phyloP scores from a whole-genome alignment of 257 asterid genomes.

The Gentiana macrophylla region DNA sequence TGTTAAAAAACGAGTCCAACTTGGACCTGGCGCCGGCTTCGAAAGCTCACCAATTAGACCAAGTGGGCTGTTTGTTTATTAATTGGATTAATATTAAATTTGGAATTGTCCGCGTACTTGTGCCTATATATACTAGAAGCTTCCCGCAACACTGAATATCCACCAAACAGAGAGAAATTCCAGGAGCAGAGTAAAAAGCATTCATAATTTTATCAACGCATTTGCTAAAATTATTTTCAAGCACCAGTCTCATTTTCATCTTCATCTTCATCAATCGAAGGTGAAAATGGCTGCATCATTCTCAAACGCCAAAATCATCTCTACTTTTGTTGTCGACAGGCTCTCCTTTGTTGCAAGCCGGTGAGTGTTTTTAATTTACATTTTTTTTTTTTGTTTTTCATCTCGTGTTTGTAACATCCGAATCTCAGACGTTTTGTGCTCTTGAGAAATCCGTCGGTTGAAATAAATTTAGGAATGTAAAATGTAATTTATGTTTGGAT shows the following conservation, averaged over 20 bases:
- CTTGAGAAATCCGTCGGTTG: not conserved
- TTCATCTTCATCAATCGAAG: not conserved
- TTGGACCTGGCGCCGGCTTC: too few relatives aligned
- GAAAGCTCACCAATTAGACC: too few relatives aligned
- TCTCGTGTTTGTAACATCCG: not conserved
- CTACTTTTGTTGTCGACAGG: slow-evolving; percentile 18
- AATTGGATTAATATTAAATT: too few relatives aligned
- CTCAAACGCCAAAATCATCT: slow-evolving; percentile 18
- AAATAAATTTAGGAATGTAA: too few relatives aligned
- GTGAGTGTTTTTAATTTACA: not conserved
- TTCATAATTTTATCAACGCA: slow-evolving; percentile 2
- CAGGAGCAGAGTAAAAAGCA: not conserved
- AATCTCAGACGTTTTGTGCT: not conserved
- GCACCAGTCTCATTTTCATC: not conserved
- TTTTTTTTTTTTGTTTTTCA: not conserved
- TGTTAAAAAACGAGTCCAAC: too few relatives aligned
- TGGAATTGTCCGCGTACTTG: too few relatives aligned
- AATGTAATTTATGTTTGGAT: too few relatives aligned
- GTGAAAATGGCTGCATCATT: slow-evolving; percentile 28
- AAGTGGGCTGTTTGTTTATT: too few relatives aligned
- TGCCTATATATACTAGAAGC: too few relatives aligned
- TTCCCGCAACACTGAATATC: too few relatives aligned
- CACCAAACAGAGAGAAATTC: too few relatives aligned
- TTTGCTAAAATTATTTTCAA: slow-evolving; percentile 10
- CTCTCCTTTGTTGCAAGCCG: slow-evolving; percentile 21